Evolutionary conservation across 2,329 filamentous ascomycete genomes (phyloP).

Genomic region (Podosphaera fusca): DNA sequence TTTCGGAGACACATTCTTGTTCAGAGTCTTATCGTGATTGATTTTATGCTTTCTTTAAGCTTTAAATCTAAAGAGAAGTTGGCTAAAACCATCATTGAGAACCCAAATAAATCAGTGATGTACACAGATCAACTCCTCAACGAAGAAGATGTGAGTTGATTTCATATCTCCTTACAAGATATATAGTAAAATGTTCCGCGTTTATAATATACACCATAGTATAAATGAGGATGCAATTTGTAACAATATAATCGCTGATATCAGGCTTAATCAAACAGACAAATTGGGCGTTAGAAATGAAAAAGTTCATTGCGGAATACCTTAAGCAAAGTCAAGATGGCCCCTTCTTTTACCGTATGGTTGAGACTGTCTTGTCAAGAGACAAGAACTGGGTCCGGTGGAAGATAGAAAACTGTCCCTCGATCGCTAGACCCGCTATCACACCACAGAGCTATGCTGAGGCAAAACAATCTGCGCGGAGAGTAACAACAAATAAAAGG

Average conservation of each 20-base stretch:
- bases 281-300: slow-evolving; percentile 66
- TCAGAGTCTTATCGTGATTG: slow-evolving; percentile 79
- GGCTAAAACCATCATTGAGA: slow-evolving; percentile 34
- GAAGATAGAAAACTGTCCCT: slow-evolving; percentile 85
- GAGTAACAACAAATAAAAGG: slow-evolving; percentile 46
- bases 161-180: neutral
- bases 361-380: slow-evolving; percentile 80
- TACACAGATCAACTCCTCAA: slow-evolving; percentile 52
- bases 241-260: neutral
- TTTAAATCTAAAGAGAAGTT: slow-evolving; percentile 61
- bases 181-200: neutral
- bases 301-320: slow-evolving; percentile 58
- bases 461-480: slow-evolving; percentile 41
- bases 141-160: slow-evolving; percentile 56
- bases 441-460: slow-evolving; percentile 43
- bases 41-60: slow-evolving; percentile 84
- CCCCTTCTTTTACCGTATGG: slow-evolving; percentile 86
- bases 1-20: slow-evolving; percentile 89
- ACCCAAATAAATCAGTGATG: slow-evolving; percentile 53
- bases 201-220: neutral
- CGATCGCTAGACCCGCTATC: slow-evolving; percentile 57
- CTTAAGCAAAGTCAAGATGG: slow-evolving; percentile 62
- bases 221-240: neutral
- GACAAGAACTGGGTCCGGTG: slow-evolving; percentile 99
- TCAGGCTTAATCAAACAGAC: slow-evolving; percentile 24